Conservation (phyloP, 495 filamentous ascomycete genomes). For the Patellaria atrata region DNA sequence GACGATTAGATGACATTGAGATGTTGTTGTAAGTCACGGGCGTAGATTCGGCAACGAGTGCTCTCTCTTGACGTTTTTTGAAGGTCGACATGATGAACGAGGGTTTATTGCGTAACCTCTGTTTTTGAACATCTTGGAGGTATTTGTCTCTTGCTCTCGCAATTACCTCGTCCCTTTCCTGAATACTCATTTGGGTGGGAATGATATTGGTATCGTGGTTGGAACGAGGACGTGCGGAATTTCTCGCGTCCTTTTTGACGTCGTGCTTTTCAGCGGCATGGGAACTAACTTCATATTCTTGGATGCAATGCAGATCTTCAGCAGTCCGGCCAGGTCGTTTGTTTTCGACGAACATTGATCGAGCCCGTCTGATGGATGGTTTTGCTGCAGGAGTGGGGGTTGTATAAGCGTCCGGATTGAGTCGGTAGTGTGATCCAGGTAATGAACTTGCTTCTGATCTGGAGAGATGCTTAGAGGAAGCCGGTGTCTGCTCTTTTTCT, state of each 20-base stretch:
- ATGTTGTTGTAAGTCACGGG: constrained; percentile 9
- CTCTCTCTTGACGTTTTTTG: constrained; percentile 20
- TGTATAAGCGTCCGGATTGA: background rate
- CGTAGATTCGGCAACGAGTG: background rate
- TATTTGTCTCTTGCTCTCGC: constrained; percentile 20
- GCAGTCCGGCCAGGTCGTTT: constrained; percentile 4
- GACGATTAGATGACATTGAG: background rate
- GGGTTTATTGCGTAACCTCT: constrained; percentile 20
- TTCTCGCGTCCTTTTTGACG: no score
- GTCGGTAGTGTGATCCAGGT: constrained; percentile 4
- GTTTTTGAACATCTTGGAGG: constrained; percentile 24
- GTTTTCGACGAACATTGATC: no score
- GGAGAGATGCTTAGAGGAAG: no score
- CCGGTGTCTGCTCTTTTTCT: no score
- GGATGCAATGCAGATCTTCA: background rate
- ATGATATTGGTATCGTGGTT: constrained; percentile 4
- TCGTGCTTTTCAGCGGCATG: no score
- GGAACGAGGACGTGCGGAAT: background rate
- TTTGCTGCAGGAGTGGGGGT: no score
- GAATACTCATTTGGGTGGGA: constrained; percentile 5
- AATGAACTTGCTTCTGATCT: constrained; percentile 7
- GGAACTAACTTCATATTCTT: no score
- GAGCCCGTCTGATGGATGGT: no score
- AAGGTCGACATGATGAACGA: constrained; percentile 25
- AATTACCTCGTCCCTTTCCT: constrained; percentile 9